A percentile compares a stretch with the other conserved stretches of the same genome.
Conservation (phyloP, 257 asterid genomes). For the Solanum peruvianum region DNA sequence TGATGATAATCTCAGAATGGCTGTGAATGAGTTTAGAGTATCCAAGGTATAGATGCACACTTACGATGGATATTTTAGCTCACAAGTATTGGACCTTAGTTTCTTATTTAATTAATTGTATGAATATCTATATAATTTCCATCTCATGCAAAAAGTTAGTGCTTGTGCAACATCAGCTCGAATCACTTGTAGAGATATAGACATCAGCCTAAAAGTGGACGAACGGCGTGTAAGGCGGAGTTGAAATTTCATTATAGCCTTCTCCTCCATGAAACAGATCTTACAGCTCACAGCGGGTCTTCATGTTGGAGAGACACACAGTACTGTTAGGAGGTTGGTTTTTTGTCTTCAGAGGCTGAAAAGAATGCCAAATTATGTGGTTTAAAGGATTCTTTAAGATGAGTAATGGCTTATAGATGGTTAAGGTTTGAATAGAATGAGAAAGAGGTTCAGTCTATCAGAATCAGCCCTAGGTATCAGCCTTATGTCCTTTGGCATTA, state of each 20-base stretch:
- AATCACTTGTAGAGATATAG: background rate
- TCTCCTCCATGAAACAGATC: background rate
- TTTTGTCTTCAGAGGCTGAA: background rate
- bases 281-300: background rate
- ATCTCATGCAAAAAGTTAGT: background rate
- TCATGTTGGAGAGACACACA: background rate
- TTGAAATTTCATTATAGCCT: background rate
- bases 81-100: background rate
- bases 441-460: background rate
- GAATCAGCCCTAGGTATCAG: background rate
- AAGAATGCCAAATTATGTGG: background rate
- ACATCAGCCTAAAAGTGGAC: background rate
- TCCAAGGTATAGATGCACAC: conserved; percentile 41
- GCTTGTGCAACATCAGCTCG: background rate
- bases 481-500: background rate
- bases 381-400: background rate
- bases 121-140: background rate
- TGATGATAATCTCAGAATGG: conserved; percentile 78
- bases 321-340: background rate
- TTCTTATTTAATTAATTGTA: background rate
- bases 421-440: background rate
- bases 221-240: background rate
- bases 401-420: background rate
- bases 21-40: conserved; percentile 69
- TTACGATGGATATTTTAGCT: background rate